Percentiles rank a stretch among this genome's conserved stretches.
Conservation (phyloP, 2,329 filamentous ascomycete genomes). For the Aaosphaeria arxii region DNA sequence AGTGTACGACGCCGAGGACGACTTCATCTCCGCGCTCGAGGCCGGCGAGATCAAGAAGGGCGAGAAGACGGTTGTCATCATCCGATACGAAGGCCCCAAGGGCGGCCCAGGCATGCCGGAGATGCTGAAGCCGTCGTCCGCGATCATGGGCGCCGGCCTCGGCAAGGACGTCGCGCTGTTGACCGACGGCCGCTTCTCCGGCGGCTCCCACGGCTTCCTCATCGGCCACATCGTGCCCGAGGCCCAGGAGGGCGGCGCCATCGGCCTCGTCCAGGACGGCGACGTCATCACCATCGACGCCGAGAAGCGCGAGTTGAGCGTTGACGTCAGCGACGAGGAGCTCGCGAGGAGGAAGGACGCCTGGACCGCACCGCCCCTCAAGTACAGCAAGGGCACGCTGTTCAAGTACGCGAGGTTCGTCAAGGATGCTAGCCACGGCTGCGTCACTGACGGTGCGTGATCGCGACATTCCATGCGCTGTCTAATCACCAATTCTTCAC, state of each 20-base stretch:
- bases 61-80: conserved; percentile 74
- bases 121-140: conserved; percentile 70
- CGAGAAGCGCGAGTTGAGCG: conserved; percentile 64
- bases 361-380: conserved; percentile 53
- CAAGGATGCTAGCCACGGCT: conserved; percentile 57
- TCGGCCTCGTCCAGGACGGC: conserved; percentile 77
- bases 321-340: conserved; percentile 65
- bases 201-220: conserved; percentile 81
- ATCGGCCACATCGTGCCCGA: conserved; percentile 88
- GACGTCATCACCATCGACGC: conserved; percentile 81
- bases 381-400: conserved; percentile 58
- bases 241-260: conserved; percentile 80
- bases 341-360: conserved; percentile 49
- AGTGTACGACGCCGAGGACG: conserved; percentile 68
- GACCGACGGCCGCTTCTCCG: conserved; percentile 74
- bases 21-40: conserved; percentile 67
- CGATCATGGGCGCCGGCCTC: conserved; percentile 71
- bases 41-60: conserved; percentile 68
- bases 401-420: conserved; percentile 59
- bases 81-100: conserved; percentile 72
- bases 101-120: conserved; percentile 73
- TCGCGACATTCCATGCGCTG: too few species aligned
- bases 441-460: conserved; percentile 52
- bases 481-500: too few species aligned
- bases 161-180: conserved; percentile 72